Base-by-base conservation (phyloP, 805 yeast genomes). In the Limtongia smithiae region DNA sequence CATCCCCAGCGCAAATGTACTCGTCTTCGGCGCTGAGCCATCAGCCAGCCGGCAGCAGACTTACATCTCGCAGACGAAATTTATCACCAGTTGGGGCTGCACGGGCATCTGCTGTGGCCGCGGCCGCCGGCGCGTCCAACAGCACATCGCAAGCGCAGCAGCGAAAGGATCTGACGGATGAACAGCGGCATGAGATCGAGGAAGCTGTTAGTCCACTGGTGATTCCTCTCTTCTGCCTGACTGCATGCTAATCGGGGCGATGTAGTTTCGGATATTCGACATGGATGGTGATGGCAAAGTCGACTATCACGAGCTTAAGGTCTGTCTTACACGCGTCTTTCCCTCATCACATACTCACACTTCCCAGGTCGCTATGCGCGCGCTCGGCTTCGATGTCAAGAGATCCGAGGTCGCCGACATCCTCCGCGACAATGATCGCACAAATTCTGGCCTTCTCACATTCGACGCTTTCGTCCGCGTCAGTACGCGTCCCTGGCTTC, bases 221-320 rank as follows among this genome's bases (percentile, higher is more conserved):
- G 21, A 24, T 8, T 33, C 12, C 25, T 17, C 11, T 15, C 9
- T 3, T 30, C 9, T 11, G 22, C 14, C 21, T 35, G 28, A 30
- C 12, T 20, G 6, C 9, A 9, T 25, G 28, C 28, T 25, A 25
- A 25, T 25, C 28, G 28, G 28, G 28, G 28, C 9, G 6, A 25
- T 9, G 3, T 54, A 72, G 62, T 91, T 91, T 64, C 78, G 83
- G 42, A 72, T 91, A 28, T 93, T 93, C 67, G 98, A 93, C 63
- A 82, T 87, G 85, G 88, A 93, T 68, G 81, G 80, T 51, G 97
- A 93, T 65, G 95, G 96, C 3, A 77, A 75, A 57, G 74, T 93
- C 44, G 97, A 93, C 62, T 91, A 85, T 66, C 97, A 93, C 62
- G 97, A 91, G 61, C 72, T 88, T 57, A 90, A 88, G 55, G 67